Evolutionary conservation across 805 yeast species (phyloP), one percentile per base, ranked within the genome.

Genomic region (Sugiyamaella marilandica): DNA sequence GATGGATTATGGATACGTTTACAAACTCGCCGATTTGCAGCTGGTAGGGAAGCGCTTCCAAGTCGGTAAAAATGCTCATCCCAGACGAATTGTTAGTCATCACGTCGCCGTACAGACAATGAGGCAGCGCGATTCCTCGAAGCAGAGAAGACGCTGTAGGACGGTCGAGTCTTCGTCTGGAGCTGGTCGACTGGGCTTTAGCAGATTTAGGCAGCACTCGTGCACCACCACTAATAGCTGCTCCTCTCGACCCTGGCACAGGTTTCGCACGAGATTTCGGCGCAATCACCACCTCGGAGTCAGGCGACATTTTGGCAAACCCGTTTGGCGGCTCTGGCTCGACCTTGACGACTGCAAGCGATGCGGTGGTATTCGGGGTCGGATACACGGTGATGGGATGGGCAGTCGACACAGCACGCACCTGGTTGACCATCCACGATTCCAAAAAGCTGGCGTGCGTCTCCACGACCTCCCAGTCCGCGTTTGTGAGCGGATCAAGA

Each of bases 381-480:
- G 95, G 86, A 62, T 81, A 88, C 2, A 91, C 84, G 5, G 85
- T 77, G 47, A 91, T 69, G 1, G 72, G 68, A 57, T 84, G 90
- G 45, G 75, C 72, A 16, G 76, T 47, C 0, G 82, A 72, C 0
- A 90, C 85, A 47, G 91, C 85, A 54, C 97, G 74, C 0, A 95
- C 82, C 65, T 92, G 97, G 51, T 83, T 80, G 34, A 92, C 70
- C 60, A 91, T 75, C 57, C 80, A 79, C 45, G 82, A 80, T 64
- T 92, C 97, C 24, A 92, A 76, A 41, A 76, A 79, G 29, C 78
- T 81, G 1, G 96, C 92, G 66, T 92, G 87, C 2, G 85, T 68
- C 63, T 91, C 96, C 2, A 90, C 86, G 26, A 87, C 71, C 59
- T 91, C 97, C 97, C 97, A 92, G 64, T 92, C 99, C 4, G 84